Conservation (phyloP, 148 eudicot species). For the Spergularia marina region DNA sequence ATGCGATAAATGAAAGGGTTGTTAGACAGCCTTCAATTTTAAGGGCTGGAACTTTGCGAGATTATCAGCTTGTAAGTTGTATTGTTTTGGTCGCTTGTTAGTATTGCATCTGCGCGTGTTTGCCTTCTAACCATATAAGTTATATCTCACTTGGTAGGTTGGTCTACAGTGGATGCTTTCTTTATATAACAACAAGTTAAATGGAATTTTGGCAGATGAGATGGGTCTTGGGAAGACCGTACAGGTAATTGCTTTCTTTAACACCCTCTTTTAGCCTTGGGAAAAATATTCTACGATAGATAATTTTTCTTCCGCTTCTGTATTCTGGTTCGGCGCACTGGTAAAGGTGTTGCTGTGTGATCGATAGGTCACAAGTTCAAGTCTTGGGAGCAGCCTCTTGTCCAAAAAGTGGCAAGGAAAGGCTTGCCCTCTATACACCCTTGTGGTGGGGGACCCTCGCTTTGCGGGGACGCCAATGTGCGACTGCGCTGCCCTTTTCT, state of each 20-base stretch:
- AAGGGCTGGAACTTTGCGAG: constrained; percentile 89
- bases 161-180: constrained; percentile 99
- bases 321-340: no score
- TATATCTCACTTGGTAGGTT: constrained; percentile 56
- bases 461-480: no score
- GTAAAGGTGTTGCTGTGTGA: no score
- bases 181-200: constrained; percentile 89
- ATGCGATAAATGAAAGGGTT: constrained; percentile 97
- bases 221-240: constrained; percentile 99
- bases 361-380: no score
- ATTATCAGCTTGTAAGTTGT: constrained; percentile 91
- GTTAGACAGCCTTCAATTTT: constrained; percentile 93
- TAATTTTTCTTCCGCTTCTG: background rate
- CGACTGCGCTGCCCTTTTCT: no score
- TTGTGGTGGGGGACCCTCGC: no score
- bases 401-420: no score
- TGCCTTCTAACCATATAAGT: constrained; percentile 19
- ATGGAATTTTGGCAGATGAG: constrained; percentile 99
- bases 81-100: constrained; percentile 9
- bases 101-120: constrained; percentile 11
- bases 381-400: no score
- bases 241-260: constrained; percentile 49
- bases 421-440: no score
- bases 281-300: background rate
- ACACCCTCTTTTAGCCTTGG: background rate